phyloP scores from a whole-genome alignment of 2,329 filamentous ascomycete genomes.

The Talaromyces amestolkiae region DNA sequence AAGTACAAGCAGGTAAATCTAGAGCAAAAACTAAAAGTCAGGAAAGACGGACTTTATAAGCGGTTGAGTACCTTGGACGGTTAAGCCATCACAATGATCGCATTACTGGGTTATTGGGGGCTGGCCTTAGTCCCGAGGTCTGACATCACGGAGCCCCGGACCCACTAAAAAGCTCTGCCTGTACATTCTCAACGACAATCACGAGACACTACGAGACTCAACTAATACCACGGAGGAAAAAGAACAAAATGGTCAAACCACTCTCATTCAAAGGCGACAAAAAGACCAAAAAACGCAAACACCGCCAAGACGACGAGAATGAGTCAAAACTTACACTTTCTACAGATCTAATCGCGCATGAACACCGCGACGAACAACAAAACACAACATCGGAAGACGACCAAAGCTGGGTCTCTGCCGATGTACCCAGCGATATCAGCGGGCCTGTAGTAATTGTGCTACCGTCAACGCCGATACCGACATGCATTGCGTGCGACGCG shows the following conservation, averaged over 20 bases:
- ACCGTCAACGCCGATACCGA: slow-evolving; percentile 64
- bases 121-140: background rate
- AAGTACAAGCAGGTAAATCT: background rate
- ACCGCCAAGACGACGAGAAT: slow-evolving; percentile 53
- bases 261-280: slow-evolving; percentile 90
- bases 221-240: background rate
- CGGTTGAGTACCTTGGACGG: slow-evolving; percentile 9
- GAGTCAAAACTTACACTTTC: slow-evolving; percentile 33
- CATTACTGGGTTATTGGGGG: background rate
- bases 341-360: slow-evolving; percentile 23
- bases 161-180: background rate
- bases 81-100: slow-evolving; percentile 8
- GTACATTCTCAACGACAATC: background rate
- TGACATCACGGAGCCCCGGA: background rate
- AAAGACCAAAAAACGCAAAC: slow-evolving; percentile 88
- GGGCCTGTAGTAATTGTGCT: slow-evolving; percentile 83
- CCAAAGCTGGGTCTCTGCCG: slow-evolving; percentile 89
- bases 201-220: background rate
- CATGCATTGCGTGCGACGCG: slow-evolving; percentile 79
- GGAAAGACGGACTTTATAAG: background rate
- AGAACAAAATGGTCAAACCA: slow-evolving; percentile 62
- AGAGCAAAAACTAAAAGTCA: background rate
- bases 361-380: slow-evolving; percentile 28
- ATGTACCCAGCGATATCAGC: slow-evolving; percentile 67
- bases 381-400: slow-evolving; percentile 56